Conservation (phyloP, 768 basidiomycete genomes). For the Punctularia strigosozonata region DNA sequence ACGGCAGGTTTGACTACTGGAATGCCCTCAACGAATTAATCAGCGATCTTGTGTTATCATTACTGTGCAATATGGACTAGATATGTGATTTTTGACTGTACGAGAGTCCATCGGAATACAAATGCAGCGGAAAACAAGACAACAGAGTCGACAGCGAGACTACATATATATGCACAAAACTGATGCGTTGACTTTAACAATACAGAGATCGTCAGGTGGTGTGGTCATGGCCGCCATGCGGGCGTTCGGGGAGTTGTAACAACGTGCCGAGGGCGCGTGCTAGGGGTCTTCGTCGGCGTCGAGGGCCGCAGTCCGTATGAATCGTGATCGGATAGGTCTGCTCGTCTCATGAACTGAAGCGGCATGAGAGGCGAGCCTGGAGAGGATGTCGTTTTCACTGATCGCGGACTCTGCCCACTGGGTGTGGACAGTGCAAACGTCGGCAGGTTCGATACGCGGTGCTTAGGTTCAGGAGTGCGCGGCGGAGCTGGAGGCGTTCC, state of each 20-base stretch:
- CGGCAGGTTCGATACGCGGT: conserved; percentile 44
- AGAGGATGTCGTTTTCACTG: conserved; percentile 39
- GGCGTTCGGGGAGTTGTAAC: background rate
- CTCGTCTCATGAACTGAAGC: conserved; percentile 77
- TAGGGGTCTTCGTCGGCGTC: background rate
- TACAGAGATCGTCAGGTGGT: too few relatives aligned
- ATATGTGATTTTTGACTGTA: too few relatives aligned
- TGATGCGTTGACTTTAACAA: too few relatives aligned
- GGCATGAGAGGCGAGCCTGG: conserved; percentile 69
- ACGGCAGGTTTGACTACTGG: too few relatives aligned
- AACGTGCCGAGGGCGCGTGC: background rate
- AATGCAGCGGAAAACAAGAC: too few relatives aligned
- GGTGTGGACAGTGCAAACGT: conserved; percentile 52
- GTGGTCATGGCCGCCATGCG: background rate
- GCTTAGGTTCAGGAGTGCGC: conserved; percentile 57
- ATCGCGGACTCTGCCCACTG: conserved; percentile 31
- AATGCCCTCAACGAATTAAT: too few relatives aligned
- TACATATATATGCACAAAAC: too few relatives aligned
- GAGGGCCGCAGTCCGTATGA: background rate
- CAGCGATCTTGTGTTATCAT: too few relatives aligned
- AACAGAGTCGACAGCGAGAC: too few relatives aligned
- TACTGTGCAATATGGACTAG: too few relatives aligned
- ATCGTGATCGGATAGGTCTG: conserved; percentile 35
- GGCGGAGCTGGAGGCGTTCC: conserved; percentile 30
- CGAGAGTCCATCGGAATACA: too few relatives aligned